These are phyloP conservation scores for Globisporangium nunn DNA, from an alignment of 352 stramenopile species.

Conservation along the genomic window DNA sequence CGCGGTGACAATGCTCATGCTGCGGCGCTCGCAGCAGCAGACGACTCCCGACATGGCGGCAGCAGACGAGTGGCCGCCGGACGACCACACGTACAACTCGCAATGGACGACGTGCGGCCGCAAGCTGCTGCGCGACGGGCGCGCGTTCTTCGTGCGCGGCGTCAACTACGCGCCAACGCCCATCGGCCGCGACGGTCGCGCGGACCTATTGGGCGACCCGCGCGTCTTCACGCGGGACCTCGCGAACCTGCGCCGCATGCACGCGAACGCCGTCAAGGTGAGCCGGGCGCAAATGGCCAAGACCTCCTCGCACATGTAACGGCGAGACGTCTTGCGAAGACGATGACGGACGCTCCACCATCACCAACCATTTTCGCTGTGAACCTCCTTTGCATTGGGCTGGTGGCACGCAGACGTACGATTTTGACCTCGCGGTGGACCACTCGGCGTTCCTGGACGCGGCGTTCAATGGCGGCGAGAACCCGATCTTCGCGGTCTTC, in stretches of 20 bases:
- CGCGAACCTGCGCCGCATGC: constrained; percentile 60
- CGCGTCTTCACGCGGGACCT: constrained; percentile 57
- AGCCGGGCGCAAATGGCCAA: neutral
- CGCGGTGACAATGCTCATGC: too few relatives aligned
- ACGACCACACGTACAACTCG: constrained; percentile 24
- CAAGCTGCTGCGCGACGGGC: constrained; percentile 49
- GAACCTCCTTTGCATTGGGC: too few relatives aligned
- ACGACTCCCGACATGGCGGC: neutral
- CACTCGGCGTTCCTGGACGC: constrained; percentile 51
- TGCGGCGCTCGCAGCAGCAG: too few relatives aligned
- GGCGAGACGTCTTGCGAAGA: neutral
- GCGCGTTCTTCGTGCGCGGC: constrained; percentile 61
- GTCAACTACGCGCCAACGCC: constrained; percentile 70
- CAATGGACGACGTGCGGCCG: constrained; percentile 51
- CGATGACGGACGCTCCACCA: neutral
- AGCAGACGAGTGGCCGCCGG: neutral
- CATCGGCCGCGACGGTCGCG: constrained; percentile 38
- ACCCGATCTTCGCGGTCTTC: constrained; percentile 65
- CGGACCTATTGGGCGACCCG: constrained; percentile 50
- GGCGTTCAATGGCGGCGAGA: constrained; percentile 45
- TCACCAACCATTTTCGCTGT: neutral
- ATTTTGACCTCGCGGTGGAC: constrained; percentile 45
- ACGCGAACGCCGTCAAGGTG: constrained; percentile 59
- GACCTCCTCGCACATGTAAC: neutral
- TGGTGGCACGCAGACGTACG: constrained; percentile 28